These are phyloP conservation scores for Pseudozyma hubeiensis DNA, from an alignment of 1,284 basidiomycete genomes.

Conservation along the genomic window DNA sequence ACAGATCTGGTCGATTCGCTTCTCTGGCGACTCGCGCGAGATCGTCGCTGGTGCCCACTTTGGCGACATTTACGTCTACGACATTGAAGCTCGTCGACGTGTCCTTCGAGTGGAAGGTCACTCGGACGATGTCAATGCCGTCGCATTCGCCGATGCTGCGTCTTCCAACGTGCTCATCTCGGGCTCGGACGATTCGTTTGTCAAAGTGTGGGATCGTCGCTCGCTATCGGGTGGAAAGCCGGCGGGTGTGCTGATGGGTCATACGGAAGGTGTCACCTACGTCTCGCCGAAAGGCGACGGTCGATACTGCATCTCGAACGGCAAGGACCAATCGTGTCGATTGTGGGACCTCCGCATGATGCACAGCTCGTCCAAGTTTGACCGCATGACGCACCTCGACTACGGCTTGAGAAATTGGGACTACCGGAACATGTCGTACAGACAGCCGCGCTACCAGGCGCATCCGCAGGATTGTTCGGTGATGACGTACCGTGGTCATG, in stretches of 20 bases:
- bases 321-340: conserved; percentile 92
- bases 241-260: conserved; percentile 90
- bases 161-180: conserved; percentile 93
- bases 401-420: conserved; percentile 81
- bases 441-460: conserved; percentile 72
- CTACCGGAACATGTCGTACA: conserved; percentile 75
- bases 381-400: conserved; percentile 70
- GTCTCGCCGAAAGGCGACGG: conserved; percentile 78
- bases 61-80: conserved; percentile 82
- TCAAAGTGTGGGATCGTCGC: conserved; percentile 96
- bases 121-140: conserved; percentile 88
- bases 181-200: conserved; percentile 90
- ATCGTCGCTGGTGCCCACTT: conserved; percentile 76
- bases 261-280: conserved; percentile 77
- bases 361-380: conserved; percentile 80
- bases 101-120: conserved; percentile 88
- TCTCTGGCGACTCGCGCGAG: conserved; percentile 94
- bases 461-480: conserved; percentile 90
- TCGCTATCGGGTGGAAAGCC: conserved; percentile 82
- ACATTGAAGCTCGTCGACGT: conserved; percentile 81
- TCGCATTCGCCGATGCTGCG: conserved; percentile 91
- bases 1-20: conserved; percentile 89
- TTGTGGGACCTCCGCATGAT: conserved; percentile 96
- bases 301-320: conserved; percentile 94
- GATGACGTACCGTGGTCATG: conserved; percentile 91